Conservation (phyloP, 768 basidiomycete genomes). For the Rhodosporidiobolus sp. region DNA sequence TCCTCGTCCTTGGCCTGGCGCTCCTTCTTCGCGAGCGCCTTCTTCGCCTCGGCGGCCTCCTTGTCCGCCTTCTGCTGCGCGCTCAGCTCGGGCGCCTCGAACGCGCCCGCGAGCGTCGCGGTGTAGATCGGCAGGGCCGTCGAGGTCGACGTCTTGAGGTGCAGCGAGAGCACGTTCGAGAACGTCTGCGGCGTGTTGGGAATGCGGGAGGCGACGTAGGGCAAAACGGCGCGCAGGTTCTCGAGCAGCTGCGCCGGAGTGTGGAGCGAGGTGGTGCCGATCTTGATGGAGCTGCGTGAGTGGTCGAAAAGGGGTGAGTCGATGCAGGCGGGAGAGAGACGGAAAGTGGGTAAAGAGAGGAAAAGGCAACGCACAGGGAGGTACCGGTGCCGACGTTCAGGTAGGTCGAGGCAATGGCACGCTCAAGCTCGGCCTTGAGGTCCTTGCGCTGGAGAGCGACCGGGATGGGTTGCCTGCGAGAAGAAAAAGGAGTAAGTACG, state of each 20-base stretch:
- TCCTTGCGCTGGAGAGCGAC: conserved; percentile 85
- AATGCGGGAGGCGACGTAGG: conserved; percentile 66
- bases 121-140: conserved; percentile 75
- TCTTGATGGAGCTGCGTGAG: conserved; percentile 68
- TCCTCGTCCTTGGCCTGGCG: conserved; percentile 15
- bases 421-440: conserved; percentile 85
- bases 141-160: conserved; percentile 84
- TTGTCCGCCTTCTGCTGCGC: conserved; percentile 13
- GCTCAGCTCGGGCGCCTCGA: conserved; percentile 53
- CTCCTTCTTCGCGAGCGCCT: conserved; percentile 15
- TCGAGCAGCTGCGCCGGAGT: conserved; percentile 67
- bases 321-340: not conserved
- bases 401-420: conserved; percentile 88
- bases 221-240: conserved; percentile 75
- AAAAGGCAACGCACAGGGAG: conserved; percentile 65
- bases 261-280: conserved; percentile 67
- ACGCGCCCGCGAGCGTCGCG: conserved; percentile 60
- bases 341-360: no score
- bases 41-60: conserved; percentile 28
- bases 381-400: conserved; percentile 94
- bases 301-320: conserved; percentile 2
- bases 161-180: conserved; percentile 83
- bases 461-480: conserved; percentile 81
- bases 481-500: conserved; percentile 27
- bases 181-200: conserved; percentile 63